Percentiles rank a stretch among this genome's conserved stretches.
Conservation (phyloP, 139 green algal species). For the Marvania coccoides region DNA sequence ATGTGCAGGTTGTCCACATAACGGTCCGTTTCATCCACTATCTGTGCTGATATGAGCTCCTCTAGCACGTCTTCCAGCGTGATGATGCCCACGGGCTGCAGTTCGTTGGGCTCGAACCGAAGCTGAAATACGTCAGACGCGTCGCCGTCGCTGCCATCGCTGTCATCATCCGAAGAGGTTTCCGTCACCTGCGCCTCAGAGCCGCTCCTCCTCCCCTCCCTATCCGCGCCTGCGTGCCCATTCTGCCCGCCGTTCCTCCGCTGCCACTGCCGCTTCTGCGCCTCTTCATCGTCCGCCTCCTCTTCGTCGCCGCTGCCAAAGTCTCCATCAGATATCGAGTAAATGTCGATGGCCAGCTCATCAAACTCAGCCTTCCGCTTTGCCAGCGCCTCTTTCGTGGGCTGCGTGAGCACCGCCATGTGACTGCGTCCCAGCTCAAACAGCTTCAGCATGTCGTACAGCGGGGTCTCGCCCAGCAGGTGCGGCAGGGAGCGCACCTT, state of each 20-base stretch:
- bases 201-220: too few relatives aligned
- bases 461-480: conserved; percentile 38
- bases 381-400: conserved; percentile 3
- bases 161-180: not conserved
- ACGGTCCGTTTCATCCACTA: conserved; percentile 60
- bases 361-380: not conserved
- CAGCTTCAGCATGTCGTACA: conserved; percentile 89
- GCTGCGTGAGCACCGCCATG: conserved; percentile 76
- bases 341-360: conserved; percentile 1
- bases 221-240: too few relatives aligned
- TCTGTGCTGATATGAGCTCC: conserved; percentile 41
- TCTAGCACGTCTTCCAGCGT: conserved; percentile 62
- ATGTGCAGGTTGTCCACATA: conserved; percentile 66
- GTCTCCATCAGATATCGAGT: not conserved
- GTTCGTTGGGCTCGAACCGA: conserved; percentile 3
- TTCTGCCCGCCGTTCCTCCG: too few relatives aligned
- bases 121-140: not conserved
- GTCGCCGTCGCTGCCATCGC: not conserved
- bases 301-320: not conserved
- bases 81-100: conserved; percentile 49
- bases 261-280: too few relatives aligned
- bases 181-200: too few relatives aligned
- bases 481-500: conserved; percentile 37
- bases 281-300: not conserved
- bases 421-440: conserved; percentile 84